Conservation (phyloP, 139 green algal species). For the Volvox africanus region DNA sequence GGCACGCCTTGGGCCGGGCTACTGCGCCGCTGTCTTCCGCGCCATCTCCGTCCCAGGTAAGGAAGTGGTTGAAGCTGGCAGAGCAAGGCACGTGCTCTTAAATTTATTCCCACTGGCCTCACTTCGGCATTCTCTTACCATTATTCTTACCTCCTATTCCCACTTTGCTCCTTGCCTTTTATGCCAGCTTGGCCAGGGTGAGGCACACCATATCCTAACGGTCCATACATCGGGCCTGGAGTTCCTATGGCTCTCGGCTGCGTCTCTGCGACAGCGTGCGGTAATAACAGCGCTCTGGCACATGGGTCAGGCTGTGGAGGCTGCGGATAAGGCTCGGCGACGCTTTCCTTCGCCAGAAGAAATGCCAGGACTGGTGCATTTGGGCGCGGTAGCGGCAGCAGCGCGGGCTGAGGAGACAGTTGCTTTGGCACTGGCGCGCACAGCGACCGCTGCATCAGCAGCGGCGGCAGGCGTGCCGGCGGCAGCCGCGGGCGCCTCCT, state of each 20-base stretch:
- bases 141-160: too few species aligned
- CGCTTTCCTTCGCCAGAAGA: neutral
- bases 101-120: too few species aligned
- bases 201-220: neutral
- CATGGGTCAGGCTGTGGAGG: neutral
- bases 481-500: neutral
- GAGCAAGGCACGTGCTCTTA: too few species aligned
- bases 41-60: too few species aligned
- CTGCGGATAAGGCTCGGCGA: neutral
- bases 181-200: too few species aligned
- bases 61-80: too few species aligned
- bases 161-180: too few species aligned
- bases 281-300: neutral
- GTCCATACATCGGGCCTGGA: neutral
- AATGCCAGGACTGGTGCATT: neutral
- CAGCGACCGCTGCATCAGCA: neutral
- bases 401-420: constrained; percentile 6
- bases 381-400: neutral
- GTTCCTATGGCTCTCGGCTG: neutral
- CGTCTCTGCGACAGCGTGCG: neutral
- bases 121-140: too few species aligned
- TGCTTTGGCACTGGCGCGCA: neutral
- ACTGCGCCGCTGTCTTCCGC: too few species aligned
- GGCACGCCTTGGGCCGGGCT: too few species aligned
- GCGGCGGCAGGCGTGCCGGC: constrained; percentile 8